phyloP scores from a whole-genome alignment of 306 rosid genomes.

The Fragaria vesca region DNA sequence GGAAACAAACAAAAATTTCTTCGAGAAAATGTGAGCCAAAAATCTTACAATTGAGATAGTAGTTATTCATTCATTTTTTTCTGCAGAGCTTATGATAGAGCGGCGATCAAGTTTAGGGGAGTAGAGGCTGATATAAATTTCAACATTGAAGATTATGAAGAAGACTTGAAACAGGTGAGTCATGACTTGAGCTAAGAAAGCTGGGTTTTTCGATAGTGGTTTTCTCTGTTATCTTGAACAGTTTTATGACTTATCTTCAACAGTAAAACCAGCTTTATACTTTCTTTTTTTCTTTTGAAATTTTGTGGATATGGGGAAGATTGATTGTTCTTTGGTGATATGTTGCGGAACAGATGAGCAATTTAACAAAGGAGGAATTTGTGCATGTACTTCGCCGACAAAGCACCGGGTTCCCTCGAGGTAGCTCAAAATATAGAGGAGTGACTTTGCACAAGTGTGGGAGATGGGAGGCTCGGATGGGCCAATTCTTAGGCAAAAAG shows the following conservation, averaged over 20 bases:
- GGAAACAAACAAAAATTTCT: neutral
- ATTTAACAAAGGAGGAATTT: constrained; percentile 92
- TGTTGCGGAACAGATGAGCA: constrained; percentile 60
- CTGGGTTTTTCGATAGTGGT: neutral
- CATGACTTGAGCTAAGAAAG: neutral
- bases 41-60: neutral
- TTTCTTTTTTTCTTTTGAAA: neutral
- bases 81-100: constrained; percentile 95
- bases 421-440: constrained; percentile 99
- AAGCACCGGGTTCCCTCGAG: constrained; percentile 98
- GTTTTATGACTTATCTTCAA: constrained; percentile 28
- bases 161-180: constrained; percentile 87
- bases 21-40: neutral
- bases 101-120: constrained; percentile 97
- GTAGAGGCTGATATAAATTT: constrained; percentile 93
- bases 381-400: constrained; percentile 99
- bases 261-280: neutral
- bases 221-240: constrained; percentile 32
- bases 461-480: constrained; percentile 99
- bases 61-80: neutral
- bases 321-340: neutral
- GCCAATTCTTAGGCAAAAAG: constrained; percentile 98
- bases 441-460: constrained; percentile 99
- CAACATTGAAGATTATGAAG: constrained; percentile 83
- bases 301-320: neutral